Evolutionary conservation across 2,329 filamentous ascomycete genomes (phyloP).

Genomic region (Madurella mycetomatis): DNA sequence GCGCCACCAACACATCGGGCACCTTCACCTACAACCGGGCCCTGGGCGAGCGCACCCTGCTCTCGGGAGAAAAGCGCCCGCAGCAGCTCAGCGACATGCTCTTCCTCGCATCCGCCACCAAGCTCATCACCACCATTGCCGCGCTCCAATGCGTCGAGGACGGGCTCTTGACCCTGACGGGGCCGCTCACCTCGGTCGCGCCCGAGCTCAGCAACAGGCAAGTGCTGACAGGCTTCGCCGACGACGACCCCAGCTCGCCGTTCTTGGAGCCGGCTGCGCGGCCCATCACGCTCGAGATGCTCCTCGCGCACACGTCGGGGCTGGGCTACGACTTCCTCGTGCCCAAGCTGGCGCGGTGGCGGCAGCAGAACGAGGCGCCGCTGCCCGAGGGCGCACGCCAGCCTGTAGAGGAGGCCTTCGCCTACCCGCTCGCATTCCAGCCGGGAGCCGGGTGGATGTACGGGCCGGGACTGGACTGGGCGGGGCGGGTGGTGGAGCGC

Average conservation of each 20-base stretch:
- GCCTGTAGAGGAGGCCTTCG: constrained; percentile 41
- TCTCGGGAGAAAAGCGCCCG: constrained; percentile 37
- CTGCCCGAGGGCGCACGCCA: constrained; percentile 15
- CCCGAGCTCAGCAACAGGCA: constrained; percentile 46
- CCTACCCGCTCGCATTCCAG: constrained; percentile 39
- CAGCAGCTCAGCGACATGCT: constrained; percentile 34
- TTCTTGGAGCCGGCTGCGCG: constrained; percentile 29
- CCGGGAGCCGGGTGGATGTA: constrained; percentile 48
- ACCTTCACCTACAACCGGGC: constrained; percentile 38
- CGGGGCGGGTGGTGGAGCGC: constrained; percentile 40
- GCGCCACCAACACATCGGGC: constrained; percentile 36
- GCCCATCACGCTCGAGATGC: constrained; percentile 41
- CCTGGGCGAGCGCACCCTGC: constrained; percentile 37
- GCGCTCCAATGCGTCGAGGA: constrained; percentile 40
- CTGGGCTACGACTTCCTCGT: constrained; percentile 41
- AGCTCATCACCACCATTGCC: constrained; percentile 36
- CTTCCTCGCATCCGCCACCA: constrained; percentile 40
- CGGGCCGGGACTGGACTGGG: constrained; percentile 45
- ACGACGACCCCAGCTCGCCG: constrained; percentile 29
- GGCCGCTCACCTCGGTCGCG: constrained; percentile 40
- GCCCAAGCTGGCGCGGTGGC: constrained; percentile 38
- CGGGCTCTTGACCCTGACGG: constrained; percentile 34
- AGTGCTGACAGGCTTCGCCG: constrained; percentile 44
- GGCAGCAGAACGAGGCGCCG: constrained; percentile 27
- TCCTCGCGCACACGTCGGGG: constrained; percentile 48